These are phyloP conservation scores for Naganishia friedmannii DNA, from an alignment of 768 basidiomycete species.

Conservation along the genomic window DNA sequence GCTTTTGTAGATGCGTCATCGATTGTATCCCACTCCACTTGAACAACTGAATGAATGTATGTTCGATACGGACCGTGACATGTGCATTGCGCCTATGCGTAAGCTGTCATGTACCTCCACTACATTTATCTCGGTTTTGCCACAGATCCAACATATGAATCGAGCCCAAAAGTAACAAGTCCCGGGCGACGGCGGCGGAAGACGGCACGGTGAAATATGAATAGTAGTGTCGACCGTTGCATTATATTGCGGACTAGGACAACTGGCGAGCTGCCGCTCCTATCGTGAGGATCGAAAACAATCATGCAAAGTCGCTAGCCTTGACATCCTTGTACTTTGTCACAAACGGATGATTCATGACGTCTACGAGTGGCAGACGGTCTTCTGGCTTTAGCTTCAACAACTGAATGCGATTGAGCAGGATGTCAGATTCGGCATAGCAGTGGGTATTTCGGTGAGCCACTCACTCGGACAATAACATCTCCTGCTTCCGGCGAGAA, in stretches of 20 bases:
- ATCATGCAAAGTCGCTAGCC: conserved; percentile 13
- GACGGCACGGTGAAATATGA: not conserved
- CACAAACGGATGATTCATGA: conserved; percentile 83
- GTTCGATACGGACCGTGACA: no score
- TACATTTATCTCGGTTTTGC: no score
- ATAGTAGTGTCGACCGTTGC: not conserved
- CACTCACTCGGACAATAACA: conserved; percentile 61
- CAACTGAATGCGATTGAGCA: conserved; percentile 58
- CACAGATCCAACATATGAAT: no score
- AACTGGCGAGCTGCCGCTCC: not conserved
- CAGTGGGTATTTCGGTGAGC: not conserved
- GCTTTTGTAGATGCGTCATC: not conserved
- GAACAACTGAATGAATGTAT: no score
- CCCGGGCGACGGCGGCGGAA: no score
- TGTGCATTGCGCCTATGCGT: no score
- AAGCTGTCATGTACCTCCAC: no score
- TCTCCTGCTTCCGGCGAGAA: conserved; percentile 68
- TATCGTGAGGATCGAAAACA: not conserved
- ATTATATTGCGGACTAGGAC: not conserved
- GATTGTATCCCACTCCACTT: not conserved
- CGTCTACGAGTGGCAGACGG: conserved; percentile 70
- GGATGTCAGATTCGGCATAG: not conserved
- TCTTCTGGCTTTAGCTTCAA: conserved; percentile 72
- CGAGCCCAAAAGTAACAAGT: no score
- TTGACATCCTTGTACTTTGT: conserved; percentile 42